Conservation (phyloP, 768 basidiomycete species). For the Phanerochaete carnosa region DNA sequence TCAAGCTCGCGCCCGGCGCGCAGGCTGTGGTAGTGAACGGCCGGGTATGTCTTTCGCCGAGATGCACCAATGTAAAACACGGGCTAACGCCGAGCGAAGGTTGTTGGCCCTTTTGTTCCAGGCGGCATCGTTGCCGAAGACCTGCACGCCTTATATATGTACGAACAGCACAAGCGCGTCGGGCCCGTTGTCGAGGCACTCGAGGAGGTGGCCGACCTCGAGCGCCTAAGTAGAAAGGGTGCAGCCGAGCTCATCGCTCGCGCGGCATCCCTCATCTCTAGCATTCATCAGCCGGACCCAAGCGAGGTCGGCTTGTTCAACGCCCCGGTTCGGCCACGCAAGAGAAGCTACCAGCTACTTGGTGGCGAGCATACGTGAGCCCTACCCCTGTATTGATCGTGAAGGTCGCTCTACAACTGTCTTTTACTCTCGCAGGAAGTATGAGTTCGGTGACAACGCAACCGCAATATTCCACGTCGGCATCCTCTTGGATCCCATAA, state of each 20-base stretch:
- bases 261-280: slow-evolving; percentile 68
- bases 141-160: slow-evolving; percentile 64
- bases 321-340: slow-evolving; percentile 54
- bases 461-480: slow-evolving; percentile 69
- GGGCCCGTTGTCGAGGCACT: slow-evolving; percentile 68
- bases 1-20: slow-evolving; percentile 59
- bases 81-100: slow-evolving; percentile 35
- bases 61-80: background rate
- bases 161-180: slow-evolving; percentile 71
- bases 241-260: slow-evolving; percentile 56
- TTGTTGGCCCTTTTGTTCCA: slow-evolving; percentile 68
- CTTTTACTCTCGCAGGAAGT: slow-evolving; percentile 43
- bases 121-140: slow-evolving; percentile 68
- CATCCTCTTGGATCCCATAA: slow-evolving; percentile 80
- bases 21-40: slow-evolving; percentile 77
- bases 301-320: slow-evolving; percentile 74
- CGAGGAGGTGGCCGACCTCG: slow-evolving; percentile 34
- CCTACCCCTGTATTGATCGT: background rate
- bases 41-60: slow-evolving; percentile 50
- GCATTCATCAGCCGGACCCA: slow-evolving; percentile 68
- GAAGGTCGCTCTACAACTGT: slow-evolving; percentile 15
- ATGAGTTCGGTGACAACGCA: slow-evolving; percentile 63
- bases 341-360: slow-evolving; percentile 56
- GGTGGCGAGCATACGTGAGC: slow-evolving; percentile 65
- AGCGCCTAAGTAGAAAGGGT: background rate